phyloP scores from a whole-genome alignment of 257 asterid species.

The Anisodus acutangulus region DNA sequence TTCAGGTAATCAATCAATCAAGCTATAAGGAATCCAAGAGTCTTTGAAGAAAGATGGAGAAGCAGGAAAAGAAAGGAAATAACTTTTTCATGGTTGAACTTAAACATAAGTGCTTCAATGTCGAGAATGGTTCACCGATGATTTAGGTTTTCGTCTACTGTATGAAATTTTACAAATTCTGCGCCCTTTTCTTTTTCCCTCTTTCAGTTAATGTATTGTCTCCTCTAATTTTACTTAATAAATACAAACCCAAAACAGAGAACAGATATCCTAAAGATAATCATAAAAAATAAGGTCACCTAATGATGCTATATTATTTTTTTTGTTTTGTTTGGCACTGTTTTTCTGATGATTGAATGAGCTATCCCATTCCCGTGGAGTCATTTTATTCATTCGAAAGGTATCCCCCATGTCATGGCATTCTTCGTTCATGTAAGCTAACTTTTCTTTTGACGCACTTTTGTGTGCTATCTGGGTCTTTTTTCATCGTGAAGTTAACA shows the following conservation, averaged over 20 bases:
- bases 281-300: neutral
- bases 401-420: neutral
- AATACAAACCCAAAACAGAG: neutral
- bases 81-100: neutral
- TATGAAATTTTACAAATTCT: neutral
- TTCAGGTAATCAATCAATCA: conserved; percentile 60
- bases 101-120: neutral
- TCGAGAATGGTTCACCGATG: conserved; percentile 9
- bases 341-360: neutral
- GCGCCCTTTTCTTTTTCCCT: neutral
- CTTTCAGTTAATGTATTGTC: neutral
- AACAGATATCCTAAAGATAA: neutral
- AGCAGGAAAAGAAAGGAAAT: conserved; percentile 9
- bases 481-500: neutral
- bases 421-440: neutral
- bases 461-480: neutral
- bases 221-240: conserved; percentile 2
- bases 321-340: neutral
- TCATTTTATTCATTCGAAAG: neutral
- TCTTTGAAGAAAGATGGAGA: neutral
- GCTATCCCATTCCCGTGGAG: neutral
- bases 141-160: conserved; percentile 20
- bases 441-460: neutral
- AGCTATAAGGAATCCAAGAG: neutral
- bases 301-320: neutral